phyloP scores from a whole-genome alignment of 2,329 filamentous ascomycete species.

The Botrytis medusae region DNA sequence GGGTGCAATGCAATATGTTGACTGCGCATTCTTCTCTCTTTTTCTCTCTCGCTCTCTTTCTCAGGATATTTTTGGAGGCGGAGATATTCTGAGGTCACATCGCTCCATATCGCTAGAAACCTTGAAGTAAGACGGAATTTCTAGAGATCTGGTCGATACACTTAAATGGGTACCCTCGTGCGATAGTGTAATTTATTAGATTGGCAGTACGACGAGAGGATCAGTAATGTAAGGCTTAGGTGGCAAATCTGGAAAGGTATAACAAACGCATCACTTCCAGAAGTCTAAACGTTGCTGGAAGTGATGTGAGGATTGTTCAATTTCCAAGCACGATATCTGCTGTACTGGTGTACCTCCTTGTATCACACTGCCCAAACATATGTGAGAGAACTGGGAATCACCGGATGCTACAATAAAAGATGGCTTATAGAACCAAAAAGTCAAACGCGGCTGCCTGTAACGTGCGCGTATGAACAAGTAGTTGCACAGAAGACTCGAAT shows the following conservation, averaged over 20 bases:
- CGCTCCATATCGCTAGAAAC: not conserved
- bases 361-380: not conserved
- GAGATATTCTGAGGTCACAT: conserved; percentile 19
- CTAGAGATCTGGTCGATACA: not conserved
- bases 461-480: not conserved
- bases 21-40: conserved; percentile 12
- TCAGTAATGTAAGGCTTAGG: not conserved
- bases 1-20: not conserved
- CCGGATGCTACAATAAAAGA: not conserved
- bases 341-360: not conserved
- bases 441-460: not conserved
- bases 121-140: conserved; percentile 8
- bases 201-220: not conserved
- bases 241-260: not conserved
- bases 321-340: not conserved
- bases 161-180: not conserved
- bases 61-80: conserved; percentile 13
- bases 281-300: not conserved
- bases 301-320: not conserved
- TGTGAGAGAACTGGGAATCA: not conserved
- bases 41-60: not conserved
- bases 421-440: not conserved
- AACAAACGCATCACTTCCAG: conserved; percentile 1
- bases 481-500: not conserved
- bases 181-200: not conserved